Base-by-base conservation (phyloP, 768 basidiomycete species). In the Gelatoporia subvermispora region DNA sequence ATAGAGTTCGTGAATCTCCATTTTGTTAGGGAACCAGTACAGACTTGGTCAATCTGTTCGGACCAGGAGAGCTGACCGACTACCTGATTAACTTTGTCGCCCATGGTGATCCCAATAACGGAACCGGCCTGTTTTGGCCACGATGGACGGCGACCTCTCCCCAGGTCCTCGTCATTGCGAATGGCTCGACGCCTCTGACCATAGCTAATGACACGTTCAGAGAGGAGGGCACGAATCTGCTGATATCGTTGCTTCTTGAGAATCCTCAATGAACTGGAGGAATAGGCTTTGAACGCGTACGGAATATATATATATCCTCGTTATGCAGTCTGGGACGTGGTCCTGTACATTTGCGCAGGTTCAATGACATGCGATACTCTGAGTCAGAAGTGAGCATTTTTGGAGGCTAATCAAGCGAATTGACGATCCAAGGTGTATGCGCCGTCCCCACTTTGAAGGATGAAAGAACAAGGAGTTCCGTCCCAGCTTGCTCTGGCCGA, bases 11-110 rank as follows among this genome's bases (percentile, higher is more conserved):
- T 13, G 13, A 31, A 31, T 31, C 28, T 31, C 28, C 28, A n/a
- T n/a, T n/a, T 25, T 17, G 20, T 28, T 28, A 76, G 73, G 62
- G 64, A 21, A 78, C 79, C 46, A 55, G 50, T 15, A 66, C 71
- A 0, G 76, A 79, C 50, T 11, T 77, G 5, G 45, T 65, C 16
- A 68, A 74, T 22, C 55, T 73, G n/a, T 78, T 71, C 45, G 65
- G 61, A 1, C 69, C 63, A 2, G 67, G 66, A 20, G 73, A 76
- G 45, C 60, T 78, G 56, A 59, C 70, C 4, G 72, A 76, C 52
- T 71, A 73, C 52, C 64, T 77, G 9, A 68, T 76, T 37, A 63
- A 69, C 25, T 75, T 75, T 44, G 52, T 52, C 18, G 60, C 57
- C 41, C 47, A 47, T n/a, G 46, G 56, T n/a, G 52, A 65, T 41